A percentile compares a stretch with the other conserved stretches of the same genome.
These are phyloP conservation scores for Xylaria longipes DNA, from an alignment of 495 filamentous ascomycete genomes.

Conservation along the genomic window DNA sequence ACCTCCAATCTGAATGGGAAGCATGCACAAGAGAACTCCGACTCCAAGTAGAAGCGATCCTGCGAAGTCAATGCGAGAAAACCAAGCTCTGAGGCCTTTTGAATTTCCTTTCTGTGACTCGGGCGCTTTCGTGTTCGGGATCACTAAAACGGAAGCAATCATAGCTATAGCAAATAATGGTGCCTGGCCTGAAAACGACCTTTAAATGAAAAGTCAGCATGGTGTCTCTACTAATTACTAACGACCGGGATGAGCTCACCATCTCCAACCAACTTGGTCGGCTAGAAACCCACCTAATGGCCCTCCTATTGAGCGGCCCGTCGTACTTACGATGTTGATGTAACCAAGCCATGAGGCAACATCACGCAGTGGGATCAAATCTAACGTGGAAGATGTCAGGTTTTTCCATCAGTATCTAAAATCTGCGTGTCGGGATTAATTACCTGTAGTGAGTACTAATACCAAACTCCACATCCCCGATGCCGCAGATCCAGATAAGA, in stretches of 20 bases:
- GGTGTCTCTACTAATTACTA: not conserved
- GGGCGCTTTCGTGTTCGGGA: slow-evolving; percentile 38
- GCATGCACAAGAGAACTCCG: slow-evolving; percentile 56
- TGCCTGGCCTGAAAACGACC: slow-evolving; percentile 67
- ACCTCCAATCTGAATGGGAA: slow-evolving; percentile 67
- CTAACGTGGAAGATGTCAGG: slow-evolving; percentile 35
- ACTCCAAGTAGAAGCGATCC: slow-evolving; percentile 48
- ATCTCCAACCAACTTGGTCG: slow-evolving; percentile 72
- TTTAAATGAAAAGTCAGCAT: slow-evolving; percentile 29
- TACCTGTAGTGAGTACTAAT: slow-evolving; percentile 67
- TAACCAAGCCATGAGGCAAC: slow-evolving; percentile 70
- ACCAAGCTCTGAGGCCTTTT: slow-evolving; percentile 34
- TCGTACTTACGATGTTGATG: slow-evolving; percentile 68
- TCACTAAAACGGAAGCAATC: slow-evolving; percentile 53
- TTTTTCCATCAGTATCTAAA: not conserved
- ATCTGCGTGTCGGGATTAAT: slow-evolving; percentile 28
- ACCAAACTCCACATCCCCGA: slow-evolving; percentile 64
- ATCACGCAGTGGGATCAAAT: slow-evolving; percentile 71
- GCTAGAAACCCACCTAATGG: slow-evolving; percentile 69
- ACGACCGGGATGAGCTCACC: slow-evolving; percentile 43
- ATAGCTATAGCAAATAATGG: slow-evolving; percentile 63
- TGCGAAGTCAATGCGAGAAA: slow-evolving; percentile 62
- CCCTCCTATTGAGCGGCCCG: slow-evolving; percentile 69
- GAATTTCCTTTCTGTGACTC: not conserved
- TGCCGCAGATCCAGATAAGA: slow-evolving; percentile 64